Evolutionary conservation across 2,329 filamentous ascomycete species (phyloP).

Genomic region (Diaporthe helianthi): DNA sequence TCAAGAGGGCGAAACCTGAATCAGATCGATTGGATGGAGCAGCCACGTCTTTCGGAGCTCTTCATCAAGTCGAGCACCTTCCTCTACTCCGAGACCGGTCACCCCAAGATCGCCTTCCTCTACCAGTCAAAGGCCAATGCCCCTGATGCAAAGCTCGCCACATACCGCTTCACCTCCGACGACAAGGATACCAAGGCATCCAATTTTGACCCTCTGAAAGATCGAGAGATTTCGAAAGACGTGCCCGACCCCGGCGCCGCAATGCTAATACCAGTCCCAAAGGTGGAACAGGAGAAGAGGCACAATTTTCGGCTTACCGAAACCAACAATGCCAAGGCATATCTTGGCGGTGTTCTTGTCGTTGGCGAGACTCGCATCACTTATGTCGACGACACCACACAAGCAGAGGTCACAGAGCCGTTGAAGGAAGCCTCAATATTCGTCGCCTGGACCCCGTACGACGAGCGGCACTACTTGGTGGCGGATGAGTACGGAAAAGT

Average conservation of each 20-base stretch:
- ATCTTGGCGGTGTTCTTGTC: constrained; percentile 74
- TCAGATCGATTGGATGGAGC: constrained; percentile 58
- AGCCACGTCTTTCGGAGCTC: constrained; percentile 64
- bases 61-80: constrained; percentile 66
- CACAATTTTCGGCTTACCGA: constrained; percentile 63
- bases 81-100: constrained; percentile 63
- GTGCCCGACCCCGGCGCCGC: constrained; percentile 63
- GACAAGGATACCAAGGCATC: constrained; percentile 63
- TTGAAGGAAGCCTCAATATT: constrained; percentile 83
- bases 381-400: constrained; percentile 82
- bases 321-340: constrained; percentile 58
- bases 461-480: constrained; percentile 83
- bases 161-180: constrained; percentile 65
- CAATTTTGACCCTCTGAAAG: constrained; percentile 60
- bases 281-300: constrained; percentile 62
- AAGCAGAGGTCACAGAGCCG: constrained; percentile 67
- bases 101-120: constrained; percentile 64
- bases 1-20: constrained; percentile 52
- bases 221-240: constrained; percentile 61
- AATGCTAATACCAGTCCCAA: constrained; percentile 68
- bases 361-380: constrained; percentile 82
- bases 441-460: constrained; percentile 87
- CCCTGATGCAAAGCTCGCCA: constrained; percentile 61
- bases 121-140: constrained; percentile 61
- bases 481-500: constrained; percentile 90